These are phyloP conservation scores for Lactifluus pinguis DNA, from an alignment of 768 basidiomycete genomes.

Conservation along the genomic window DNA sequence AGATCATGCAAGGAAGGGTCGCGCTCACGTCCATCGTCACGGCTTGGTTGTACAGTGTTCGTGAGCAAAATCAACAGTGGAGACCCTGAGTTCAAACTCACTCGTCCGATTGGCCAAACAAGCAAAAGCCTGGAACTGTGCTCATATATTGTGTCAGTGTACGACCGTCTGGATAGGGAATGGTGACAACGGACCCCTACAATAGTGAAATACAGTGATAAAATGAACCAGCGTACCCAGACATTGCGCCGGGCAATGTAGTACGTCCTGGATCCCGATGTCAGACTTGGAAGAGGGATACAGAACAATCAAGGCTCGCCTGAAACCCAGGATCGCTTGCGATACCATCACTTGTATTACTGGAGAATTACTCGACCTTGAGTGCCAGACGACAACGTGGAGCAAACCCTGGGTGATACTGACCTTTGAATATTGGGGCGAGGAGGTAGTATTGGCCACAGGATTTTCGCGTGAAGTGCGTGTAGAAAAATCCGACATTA, in stretches of 20 bases:
- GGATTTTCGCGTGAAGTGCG: slow-evolving; percentile 34
- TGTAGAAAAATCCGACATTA: slow-evolving; percentile 51
- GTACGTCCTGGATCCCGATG: slow-evolving; percentile 36
- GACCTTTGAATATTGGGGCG: slow-evolving; percentile 56
- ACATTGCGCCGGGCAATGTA: slow-evolving; percentile 44
- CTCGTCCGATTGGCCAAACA: slow-evolving; percentile 43
- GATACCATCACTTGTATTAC: slow-evolving; percentile 36
- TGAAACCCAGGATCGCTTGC: not conserved
- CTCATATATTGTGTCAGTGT: not conserved
- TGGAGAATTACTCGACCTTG: slow-evolving; percentile 21
- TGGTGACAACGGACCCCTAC: slow-evolving; percentile 32
- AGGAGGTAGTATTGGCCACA: slow-evolving; percentile 44
- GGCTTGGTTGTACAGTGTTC: slow-evolving; percentile 12
- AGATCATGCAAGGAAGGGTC: not conserved
- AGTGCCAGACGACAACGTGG: not conserved
- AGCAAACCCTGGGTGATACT: slow-evolving; percentile 1
- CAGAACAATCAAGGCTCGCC: not conserved
- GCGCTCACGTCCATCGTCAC: not conserved
- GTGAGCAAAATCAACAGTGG: not conserved
- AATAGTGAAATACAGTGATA: slow-evolving; percentile 31
- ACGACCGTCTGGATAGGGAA: slow-evolving; percentile 18
- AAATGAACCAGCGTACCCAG: slow-evolving; percentile 33
- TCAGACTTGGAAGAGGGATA: slow-evolving; percentile 37
- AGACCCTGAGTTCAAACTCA: slow-evolving; percentile 26
- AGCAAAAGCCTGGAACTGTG: slow-evolving; percentile 48